phyloP scores from a whole-genome alignment of 2,329 filamentous ascomycete genomes.

The Thermothelomyces thermophilus region DNA sequence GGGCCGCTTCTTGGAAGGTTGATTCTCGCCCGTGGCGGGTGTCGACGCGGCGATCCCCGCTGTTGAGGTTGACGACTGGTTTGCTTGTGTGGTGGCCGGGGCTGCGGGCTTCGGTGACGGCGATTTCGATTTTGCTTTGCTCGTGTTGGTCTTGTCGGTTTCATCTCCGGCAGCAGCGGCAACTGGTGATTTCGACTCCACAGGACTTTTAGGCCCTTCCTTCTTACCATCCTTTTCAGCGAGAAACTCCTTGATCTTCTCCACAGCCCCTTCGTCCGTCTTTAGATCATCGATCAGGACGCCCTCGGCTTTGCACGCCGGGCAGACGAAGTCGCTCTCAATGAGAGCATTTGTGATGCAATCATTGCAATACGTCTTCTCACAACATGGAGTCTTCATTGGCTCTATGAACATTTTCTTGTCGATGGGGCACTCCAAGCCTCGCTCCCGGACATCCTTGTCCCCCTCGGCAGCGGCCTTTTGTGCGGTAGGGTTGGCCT shows the following conservation, averaged over 20 bases:
- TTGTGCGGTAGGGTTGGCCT: conserved; percentile 75
- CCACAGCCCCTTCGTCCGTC: conserved; percentile 69
- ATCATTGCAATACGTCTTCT: conserved; percentile 97
- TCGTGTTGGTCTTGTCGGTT: conserved; percentile 28
- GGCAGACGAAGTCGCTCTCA: conserved; percentile 95
- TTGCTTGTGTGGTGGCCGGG: conserved; percentile 22
- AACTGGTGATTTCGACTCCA: conserved; percentile 29
- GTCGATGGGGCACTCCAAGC: conserved; percentile 91
- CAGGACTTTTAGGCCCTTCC: conserved; percentile 36
- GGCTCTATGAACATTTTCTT: conserved; percentile 97
- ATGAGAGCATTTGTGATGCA: conserved; percentile 99
- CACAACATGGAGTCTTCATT: conserved; percentile 98
- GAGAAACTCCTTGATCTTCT: conserved; percentile 71
- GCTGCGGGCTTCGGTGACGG: conserved; percentile 24
- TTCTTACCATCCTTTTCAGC: conserved; percentile 41
- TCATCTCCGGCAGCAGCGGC: conserved; percentile 30
- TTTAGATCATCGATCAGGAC: conserved; percentile 89
- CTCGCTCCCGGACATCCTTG: conserved; percentile 81
- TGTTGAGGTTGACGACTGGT: conserved; percentile 28
- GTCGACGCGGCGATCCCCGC: conserved; percentile 27
- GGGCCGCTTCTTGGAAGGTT: conserved; percentile 66
- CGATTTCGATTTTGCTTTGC: conserved; percentile 30
- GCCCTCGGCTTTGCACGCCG: conserved; percentile 81
- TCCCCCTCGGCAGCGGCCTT: conserved; percentile 70
- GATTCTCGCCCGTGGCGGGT: conserved; percentile 23